Base-by-base conservation (phyloP, 176 grass and related monocot genomes). In the Pontederia paniculata region DNA sequence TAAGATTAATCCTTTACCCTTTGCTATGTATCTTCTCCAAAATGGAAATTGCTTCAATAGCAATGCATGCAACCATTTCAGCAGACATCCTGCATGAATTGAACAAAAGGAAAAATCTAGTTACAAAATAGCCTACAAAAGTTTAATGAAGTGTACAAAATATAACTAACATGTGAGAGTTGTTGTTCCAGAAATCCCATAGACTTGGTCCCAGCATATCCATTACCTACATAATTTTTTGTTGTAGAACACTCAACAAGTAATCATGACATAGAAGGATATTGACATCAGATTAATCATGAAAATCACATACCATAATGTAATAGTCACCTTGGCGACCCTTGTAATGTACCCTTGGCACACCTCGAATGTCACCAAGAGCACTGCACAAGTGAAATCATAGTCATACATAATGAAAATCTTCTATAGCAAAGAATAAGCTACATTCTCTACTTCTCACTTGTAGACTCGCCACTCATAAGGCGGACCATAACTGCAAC, bases 21-120 rank as follows among this genome's bases (percentile, higher is more conserved):
- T 43, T 60, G 16, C n/a, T 44, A 44, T 60, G 58, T 31, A 60
- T 45, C 28, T 60, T 57, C 58, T 60, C 58, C 37, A 60, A 5
- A 18, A 60, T 60, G 16, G 58, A 60, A 44, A 44, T 60, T 44
- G 58, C 58, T 44, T 60, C 58, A 60, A 45, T 60, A 44, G 17
- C 58, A 44, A 57, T 57, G 31, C 55, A 57, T 37, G 55, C 21
- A 57, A 37, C 55, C 55, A 57, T 57, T 57, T 57, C 58, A 60
- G 44, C 41, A 17, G 58, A 60, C 58, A 60, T 60, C 17, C 58
- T 60, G 31, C 58, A 60, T 3, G 9, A 60, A 42, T 37, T 37
- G 3, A 37, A 37, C 28, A 37, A 17, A 42, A 60, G 8, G 44
- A 44, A 60, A 11, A 11, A 16, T 16, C 58, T 10, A 44, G 11